phyloP scores from a whole-genome alignment of 2,329 filamentous ascomycete species.

The Conoideocrella luteorostrata region DNA sequence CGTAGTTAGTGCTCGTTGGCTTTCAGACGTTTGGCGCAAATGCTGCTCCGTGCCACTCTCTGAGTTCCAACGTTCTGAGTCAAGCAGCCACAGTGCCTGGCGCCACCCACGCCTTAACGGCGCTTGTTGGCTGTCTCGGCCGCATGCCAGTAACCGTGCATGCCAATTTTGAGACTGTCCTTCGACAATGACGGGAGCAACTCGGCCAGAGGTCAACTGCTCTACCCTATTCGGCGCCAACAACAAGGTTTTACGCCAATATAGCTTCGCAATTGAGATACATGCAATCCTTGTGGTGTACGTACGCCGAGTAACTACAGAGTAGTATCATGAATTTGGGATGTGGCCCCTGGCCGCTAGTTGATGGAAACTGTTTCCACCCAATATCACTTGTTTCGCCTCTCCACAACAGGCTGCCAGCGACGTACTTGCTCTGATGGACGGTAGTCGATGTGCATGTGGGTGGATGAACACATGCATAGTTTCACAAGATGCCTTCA shows the following conservation, averaged over 20 bases:
- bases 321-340: too few relatives aligned
- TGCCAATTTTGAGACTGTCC: slow-evolving; percentile 4
- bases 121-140: not conserved
- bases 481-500: too few relatives aligned
- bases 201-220: not conserved
- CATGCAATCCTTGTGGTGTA: too few relatives aligned
- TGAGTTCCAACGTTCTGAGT: not conserved
- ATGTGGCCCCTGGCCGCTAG: not conserved
- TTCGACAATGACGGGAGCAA: not conserved
- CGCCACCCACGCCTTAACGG: slow-evolving; percentile 4
- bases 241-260: not conserved
- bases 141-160: not conserved
- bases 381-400: slow-evolving; percentile 5
- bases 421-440: not conserved
- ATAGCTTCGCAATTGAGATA: too few relatives aligned
- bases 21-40: not conserved
- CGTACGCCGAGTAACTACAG: too few relatives aligned
- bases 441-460: too few relatives aligned
- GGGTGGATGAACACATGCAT: too few relatives aligned
- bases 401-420: slow-evolving; percentile 1
- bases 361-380: slow-evolving; percentile 2
- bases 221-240: not conserved
- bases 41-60: not conserved
- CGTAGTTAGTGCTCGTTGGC: not conserved
- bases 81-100: not conserved